Conservation (phyloP, 2,329 filamentous ascomycete genomes). For the Juglanconis oblonga region DNA sequence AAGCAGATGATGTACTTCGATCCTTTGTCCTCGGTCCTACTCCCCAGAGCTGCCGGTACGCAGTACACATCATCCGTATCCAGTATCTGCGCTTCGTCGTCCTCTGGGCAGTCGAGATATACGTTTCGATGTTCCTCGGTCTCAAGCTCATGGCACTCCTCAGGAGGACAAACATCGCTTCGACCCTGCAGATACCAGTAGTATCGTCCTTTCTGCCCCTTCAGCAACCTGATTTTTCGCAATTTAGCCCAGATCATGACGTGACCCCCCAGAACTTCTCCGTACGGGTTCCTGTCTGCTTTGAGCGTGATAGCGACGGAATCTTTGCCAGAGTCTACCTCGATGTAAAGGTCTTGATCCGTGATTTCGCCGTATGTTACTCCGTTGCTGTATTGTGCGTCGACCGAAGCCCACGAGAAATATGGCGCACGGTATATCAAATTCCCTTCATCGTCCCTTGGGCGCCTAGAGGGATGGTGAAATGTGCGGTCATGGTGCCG, state of each 20-base stretch:
- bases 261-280: background rate
- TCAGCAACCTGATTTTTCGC: background rate
- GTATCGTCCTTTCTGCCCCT: background rate
- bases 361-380: slow-evolving; percentile 4
- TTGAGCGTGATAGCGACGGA: background rate
- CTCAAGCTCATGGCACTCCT: background rate
- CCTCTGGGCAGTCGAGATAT: slow-evolving; percentile 1
- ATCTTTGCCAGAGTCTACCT: background rate
- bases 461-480: background rate
- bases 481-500: background rate
- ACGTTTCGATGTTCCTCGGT: background rate
- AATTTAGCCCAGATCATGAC: background rate
- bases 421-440: background rate
- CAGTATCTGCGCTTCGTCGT: background rate
- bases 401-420: slow-evolving; percentile 12
- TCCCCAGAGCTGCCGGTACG: background rate
- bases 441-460: background rate
- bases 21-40: background rate
- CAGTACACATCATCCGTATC: background rate
- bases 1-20: slow-evolving; percentile 8
- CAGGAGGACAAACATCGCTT: background rate
- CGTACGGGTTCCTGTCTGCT: background rate
- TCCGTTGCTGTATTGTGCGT: background rate
- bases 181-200: background rate
- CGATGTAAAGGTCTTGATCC: background rate